Evolutionary conservation across 2,329 filamentous ascomycete species (phyloP).

Genomic region (Epichloe sibirici): DNA sequence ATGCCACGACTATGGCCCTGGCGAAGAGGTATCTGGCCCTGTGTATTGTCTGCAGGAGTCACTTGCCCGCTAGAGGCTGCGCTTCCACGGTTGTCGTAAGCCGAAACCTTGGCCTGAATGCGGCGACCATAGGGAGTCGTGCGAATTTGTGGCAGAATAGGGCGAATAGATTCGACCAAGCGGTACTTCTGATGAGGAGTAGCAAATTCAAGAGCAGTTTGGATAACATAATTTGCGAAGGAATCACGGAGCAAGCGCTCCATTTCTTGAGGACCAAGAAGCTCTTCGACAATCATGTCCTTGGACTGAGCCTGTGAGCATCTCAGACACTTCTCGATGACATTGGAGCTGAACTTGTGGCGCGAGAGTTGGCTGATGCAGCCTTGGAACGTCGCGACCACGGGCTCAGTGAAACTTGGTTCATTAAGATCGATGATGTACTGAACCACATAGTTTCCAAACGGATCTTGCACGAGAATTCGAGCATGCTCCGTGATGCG

Average conservation of each 20-base stretch:
- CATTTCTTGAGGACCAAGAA: constrained; percentile 61
- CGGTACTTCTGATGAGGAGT: constrained; percentile 60
- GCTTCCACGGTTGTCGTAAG: constrained; percentile 38
- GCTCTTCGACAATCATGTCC: constrained; percentile 74
- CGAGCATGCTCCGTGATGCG: constrained; percentile 85
- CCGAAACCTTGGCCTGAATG: constrained; percentile 76
- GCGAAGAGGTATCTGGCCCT: constrained; percentile 42
- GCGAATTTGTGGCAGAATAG: constrained; percentile 72
- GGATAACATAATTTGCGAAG: constrained; percentile 95
- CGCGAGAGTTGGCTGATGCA: constrained; percentile 64
- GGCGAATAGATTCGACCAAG: constrained; percentile 75
- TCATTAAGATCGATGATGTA: constrained; percentile 96
- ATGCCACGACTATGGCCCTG: constrained; percentile 29
- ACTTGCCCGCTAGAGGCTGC: constrained; percentile 35
- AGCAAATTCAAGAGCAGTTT: constrained; percentile 84
- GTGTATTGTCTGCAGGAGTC: constrained; percentile 39
- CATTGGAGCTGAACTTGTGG: constrained; percentile 98
- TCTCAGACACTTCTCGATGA: constrained; percentile 91
- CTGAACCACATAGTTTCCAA: constrained; percentile 97
- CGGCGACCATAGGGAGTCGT: constrained; percentile 90
- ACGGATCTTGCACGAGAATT: constrained; percentile 85
- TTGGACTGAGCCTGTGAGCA: constrained; percentile 65
- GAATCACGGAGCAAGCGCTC: constrained; percentile 83
- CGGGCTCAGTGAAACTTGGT: constrained; percentile 72
- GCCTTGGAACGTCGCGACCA: constrained; percentile 70